A percentile compares a stretch with the other conserved stretches of the same genome.
Conservation (phyloP, 345 rosid genomes). For the Populus tremula region DNA sequence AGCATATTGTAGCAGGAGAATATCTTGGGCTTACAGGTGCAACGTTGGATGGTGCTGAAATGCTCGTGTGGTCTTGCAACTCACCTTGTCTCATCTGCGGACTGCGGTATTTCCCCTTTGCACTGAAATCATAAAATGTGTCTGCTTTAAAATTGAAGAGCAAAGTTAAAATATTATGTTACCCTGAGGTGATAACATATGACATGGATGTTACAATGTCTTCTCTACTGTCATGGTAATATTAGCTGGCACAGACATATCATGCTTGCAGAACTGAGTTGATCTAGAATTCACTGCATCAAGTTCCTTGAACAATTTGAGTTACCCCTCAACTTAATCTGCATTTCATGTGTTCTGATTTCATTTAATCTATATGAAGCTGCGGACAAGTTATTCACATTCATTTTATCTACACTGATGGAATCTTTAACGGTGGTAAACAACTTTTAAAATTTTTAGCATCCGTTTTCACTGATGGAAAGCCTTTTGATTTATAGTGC, state of each 20-base stretch:
- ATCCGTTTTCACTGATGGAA: too few relatives aligned
- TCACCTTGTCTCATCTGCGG: constrained; percentile 67
- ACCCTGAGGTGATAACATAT: background rate
- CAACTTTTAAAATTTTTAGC: too few relatives aligned
- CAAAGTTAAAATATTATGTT: too few relatives aligned
- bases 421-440: too few relatives aligned
- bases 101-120: constrained; percentile 45
- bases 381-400: background rate
- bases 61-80: constrained; percentile 91
- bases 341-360: background rate
- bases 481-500: too few relatives aligned
- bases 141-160: too few relatives aligned
- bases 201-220: background rate
- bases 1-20: constrained; percentile 48
- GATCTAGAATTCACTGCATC: background rate
- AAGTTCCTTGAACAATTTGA: too few relatives aligned
- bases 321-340: too few relatives aligned
- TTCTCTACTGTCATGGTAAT: too few relatives aligned
- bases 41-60: constrained; percentile 78
- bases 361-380: background rate
- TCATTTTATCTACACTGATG: too few relatives aligned
- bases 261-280: background rate
- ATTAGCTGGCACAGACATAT: background rate
- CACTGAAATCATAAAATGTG: background rate
- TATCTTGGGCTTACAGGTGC: constrained; percentile 75